These are phyloP conservation scores for Prunus fruticosa DNA, from an alignment of 306 rosid genomes.

Conservation along the genomic window DNA sequence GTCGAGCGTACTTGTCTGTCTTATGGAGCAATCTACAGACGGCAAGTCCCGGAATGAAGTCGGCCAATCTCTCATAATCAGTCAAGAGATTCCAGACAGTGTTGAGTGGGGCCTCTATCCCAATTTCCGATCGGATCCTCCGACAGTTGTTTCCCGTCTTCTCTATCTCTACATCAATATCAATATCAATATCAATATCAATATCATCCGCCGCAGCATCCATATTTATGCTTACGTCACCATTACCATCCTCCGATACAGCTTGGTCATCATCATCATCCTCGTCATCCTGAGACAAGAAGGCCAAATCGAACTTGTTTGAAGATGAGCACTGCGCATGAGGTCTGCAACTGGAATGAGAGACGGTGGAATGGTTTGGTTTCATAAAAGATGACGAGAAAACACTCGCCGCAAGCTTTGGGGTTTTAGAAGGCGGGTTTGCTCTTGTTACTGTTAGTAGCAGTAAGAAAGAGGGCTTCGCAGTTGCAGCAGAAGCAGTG, in stretches of 20 bases:
- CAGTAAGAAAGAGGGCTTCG: background rate
- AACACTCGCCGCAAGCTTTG: background rate
- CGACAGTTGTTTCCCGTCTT: slow-evolving; percentile 56
- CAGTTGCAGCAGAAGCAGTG: background rate
- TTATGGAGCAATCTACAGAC: slow-evolving; percentile 54
- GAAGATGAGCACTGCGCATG: slow-evolving; percentile 29
- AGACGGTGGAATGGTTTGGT: background rate
- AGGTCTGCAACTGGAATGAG: background rate
- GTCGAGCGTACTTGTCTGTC: slow-evolving; percentile 53
- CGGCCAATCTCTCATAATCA: slow-evolving; percentile 77
- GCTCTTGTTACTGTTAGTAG: background rate
- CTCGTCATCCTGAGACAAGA: background rate
- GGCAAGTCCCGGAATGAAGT: slow-evolving; percentile 84
- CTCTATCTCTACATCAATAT: slow-evolving; percentile 37
- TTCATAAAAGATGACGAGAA: background rate
- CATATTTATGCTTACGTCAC: background rate
- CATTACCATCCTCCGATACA: background rate
- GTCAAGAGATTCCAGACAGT: slow-evolving; percentile 70
- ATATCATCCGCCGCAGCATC: background rate
- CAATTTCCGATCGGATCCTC: slow-evolving; percentile 59
- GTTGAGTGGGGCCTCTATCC: slow-evolving; percentile 50
- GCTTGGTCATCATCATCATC: background rate
- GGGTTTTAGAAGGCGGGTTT: background rate
- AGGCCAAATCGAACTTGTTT: slow-evolving; percentile 22
- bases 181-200: too few species aligned